Evolutionary conservation across 192 early-diverging fungal genomes (phyloP), one percentile per base, ranked within the genome.

Genomic region (Dissophora globulifera): DNA sequence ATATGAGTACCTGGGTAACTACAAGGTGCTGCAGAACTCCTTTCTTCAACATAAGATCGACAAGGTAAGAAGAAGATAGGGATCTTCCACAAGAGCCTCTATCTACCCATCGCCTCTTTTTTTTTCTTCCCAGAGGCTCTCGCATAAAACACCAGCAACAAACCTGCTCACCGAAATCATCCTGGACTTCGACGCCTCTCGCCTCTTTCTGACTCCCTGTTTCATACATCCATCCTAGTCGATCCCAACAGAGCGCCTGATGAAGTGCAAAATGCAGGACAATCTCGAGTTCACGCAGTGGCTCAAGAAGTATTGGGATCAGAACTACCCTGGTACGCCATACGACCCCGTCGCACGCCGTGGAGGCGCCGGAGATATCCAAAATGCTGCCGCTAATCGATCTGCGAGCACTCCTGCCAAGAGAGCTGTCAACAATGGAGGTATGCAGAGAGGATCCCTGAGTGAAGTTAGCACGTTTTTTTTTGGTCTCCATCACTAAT

Each of bases 281-380:
- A 99, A 99, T 79, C 87, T 99, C 57, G 96, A 98, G 87, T 96
- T 99, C 67, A 68, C 96, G 76, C 97, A 99, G 62, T 99, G 95
- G 94, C 59, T 95, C 46, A 97, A 94, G 65, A 85, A 84, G 61
- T 95, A 85, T 80, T 96, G 95, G 96, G 94, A 96, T 69, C 75
- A 83, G 23, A 90, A 92, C 67, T 93, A 82, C 66, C 90, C 94
- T 16, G 92, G 93, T 25, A 88, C 88, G 15, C 75, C 69, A 15
- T 99, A 97, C 78, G 93, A 98, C 74, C 92, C 95, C 17, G 69
- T 85, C 12, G 88, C 80, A 27, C 84, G 96, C n/a, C 87, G 94
- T 46, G 42, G 94, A 49, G 32, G 63, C 46, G 53, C 51, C n/a
- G 69, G 62, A 1, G 33, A 48, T 50, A 20, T 23, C 19, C 12